A percentile compares a stretch with the other conserved stretches of the same genome.
phyloP scores from a whole-genome alignment of 768 basidiomycete species.

The Mycena latifolia region DNA sequence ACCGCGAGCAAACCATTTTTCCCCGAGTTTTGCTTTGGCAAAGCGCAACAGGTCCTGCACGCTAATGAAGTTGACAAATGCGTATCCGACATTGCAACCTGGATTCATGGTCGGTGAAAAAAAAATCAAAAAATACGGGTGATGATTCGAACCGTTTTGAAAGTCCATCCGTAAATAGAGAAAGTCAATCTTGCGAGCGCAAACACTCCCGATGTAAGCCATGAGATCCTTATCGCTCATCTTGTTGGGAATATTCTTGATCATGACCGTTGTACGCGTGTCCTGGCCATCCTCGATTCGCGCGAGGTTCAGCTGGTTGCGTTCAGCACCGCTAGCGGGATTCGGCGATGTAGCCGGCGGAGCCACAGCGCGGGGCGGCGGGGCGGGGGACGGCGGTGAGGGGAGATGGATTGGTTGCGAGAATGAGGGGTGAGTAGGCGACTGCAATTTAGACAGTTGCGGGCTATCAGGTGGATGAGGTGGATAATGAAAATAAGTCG shows the following conservation, averaged over 20 bases:
- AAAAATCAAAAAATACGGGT: slow-evolving; percentile 18
- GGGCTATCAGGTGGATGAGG: slow-evolving; percentile 30
- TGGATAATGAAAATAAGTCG: slow-evolving; percentile 31
- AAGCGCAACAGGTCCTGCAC: slow-evolving; percentile 84
- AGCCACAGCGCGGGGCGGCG: slow-evolving; percentile 3
- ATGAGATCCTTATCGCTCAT: slow-evolving; percentile 84
- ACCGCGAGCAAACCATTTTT: slow-evolving; percentile 73
- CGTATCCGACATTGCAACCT: slow-evolving; percentile 87
- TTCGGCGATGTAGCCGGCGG: slow-evolving; percentile 6
- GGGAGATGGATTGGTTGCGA: slow-evolving; percentile 12
- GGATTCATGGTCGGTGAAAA: slow-evolving; percentile 5
- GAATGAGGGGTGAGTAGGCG: slow-evolving; percentile 18
- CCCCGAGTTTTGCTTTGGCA: slow-evolving; percentile 78
- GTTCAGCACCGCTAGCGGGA: slow-evolving; percentile 43
- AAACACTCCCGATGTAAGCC: slow-evolving; percentile 76
- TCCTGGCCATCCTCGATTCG: slow-evolving; percentile 84
- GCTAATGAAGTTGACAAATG: slow-evolving; percentile 91
- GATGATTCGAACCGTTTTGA: slow-evolving; percentile 71
- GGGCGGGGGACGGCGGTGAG: slow-evolving; percentile 10
- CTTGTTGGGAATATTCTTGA: slow-evolving; percentile 95
- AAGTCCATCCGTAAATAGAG: slow-evolving; percentile 92
- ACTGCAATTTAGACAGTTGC: slow-evolving; percentile 21
- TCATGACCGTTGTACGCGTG: slow-evolving; percentile 88
- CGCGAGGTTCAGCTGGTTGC: slow-evolving; percentile 74
- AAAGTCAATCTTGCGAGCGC: slow-evolving; percentile 85